Base-by-base conservation (phyloP, 2,329 filamentous ascomycete genomes). In the Fusarium incarnatum region DNA sequence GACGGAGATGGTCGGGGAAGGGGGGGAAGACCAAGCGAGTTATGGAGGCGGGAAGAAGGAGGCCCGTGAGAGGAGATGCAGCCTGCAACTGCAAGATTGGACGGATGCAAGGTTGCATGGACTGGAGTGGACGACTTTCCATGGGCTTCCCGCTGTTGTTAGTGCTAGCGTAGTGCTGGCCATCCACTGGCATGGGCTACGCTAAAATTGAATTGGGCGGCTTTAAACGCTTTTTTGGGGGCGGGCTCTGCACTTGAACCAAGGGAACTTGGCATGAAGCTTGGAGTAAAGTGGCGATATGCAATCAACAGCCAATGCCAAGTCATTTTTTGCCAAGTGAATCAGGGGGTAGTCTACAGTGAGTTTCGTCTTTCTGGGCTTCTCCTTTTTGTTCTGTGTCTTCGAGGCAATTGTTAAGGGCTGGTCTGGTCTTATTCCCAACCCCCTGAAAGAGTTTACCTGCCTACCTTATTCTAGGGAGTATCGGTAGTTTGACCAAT, bases 11-110 rank as follows among this genome's bases (percentile, higher is more conserved):
- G 49, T 52, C 49, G 47, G 62, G 44, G 64, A 46, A 42, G 56
- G 30, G 46, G 40, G 46, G 50, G 28, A 30, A 30, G 28, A 30
- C 28, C 28, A 61, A 44, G 44, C 41, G 53, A 60, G 53, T 44
- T 64, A 65, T 65, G 60, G 62, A 66, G 62, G 62, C 61, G 57
- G 67, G 48, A 66, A 32, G 52, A 50, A 40, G 47, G 56, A 47
- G 58, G 66, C 47, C 66, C 65, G 65, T 67, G 65, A 54, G 41
- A 32, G 34, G 34, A 54, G 48, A 40, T 23, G 18, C 22, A 25
- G 27, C 30, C 48, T 7, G 32, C 32, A 25, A 23, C 48, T 6
- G 32, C 32, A 25, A 25, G 30, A 54, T 37, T 46, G 27, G 28
- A 22, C 23, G 22, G 32, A 41, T 52, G 49, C 34, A 37, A 67